Evolutionary conservation across 169 alveolate species (phyloP).

Genomic region (Sarcocystis neurona): DNA sequence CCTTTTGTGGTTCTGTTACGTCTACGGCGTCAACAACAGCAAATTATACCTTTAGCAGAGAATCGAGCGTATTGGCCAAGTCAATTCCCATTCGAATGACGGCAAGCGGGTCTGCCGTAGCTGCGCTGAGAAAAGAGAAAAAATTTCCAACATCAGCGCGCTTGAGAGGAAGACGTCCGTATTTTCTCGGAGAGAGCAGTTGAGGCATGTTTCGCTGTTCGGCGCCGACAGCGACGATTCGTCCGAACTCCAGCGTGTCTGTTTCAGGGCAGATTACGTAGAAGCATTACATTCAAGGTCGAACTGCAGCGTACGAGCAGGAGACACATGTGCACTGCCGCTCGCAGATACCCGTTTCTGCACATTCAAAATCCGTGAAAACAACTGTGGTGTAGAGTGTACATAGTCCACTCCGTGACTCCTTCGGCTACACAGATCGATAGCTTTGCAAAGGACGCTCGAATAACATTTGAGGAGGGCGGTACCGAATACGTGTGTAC

Average conservation of each 20-base stretch:
- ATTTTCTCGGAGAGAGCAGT: background rate
- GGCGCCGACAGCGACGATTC: background rate
- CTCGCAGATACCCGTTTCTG: background rate
- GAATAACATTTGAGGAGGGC: no score
- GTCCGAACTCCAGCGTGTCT: conserved; percentile 5
- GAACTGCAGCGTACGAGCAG: background rate
- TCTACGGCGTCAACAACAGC: background rate
- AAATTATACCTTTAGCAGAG: background rate
- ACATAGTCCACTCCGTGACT: background rate
- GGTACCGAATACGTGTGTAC: no score
- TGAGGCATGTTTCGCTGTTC: background rate
- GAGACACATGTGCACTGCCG: background rate
- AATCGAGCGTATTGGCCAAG: conserved; percentile 1
- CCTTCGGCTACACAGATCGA: background rate
- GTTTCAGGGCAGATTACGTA: no score
- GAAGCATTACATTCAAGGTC: no score
- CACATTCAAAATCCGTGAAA: background rate
- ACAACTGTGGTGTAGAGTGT: background rate
- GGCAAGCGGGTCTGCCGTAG: conserved; percentile 2
- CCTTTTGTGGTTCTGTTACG: background rate
- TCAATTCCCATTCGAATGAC: conserved; percentile 22
- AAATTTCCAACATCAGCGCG: background rate
- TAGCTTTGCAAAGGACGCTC: no score
- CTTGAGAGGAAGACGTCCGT: background rate
- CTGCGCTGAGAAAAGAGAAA: conserved; percentile 4